Evolutionary conservation across 768 basidiomycete species (phyloP), one percentile per base, ranked within the genome.

Genomic region (Hericium erinaceus): DNA sequence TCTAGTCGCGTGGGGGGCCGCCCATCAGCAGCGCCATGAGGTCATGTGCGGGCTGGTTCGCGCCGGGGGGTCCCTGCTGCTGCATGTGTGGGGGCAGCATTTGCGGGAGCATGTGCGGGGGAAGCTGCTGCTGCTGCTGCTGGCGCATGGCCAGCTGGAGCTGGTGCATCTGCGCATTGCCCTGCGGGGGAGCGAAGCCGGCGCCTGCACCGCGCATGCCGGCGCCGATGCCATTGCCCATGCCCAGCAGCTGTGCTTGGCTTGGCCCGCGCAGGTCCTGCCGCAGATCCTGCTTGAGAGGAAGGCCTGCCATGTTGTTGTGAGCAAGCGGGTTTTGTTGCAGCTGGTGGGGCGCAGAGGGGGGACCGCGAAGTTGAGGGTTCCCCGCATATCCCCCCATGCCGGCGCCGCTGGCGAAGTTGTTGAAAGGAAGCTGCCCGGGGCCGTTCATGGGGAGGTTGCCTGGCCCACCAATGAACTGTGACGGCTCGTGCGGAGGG

Each of bases 1-100:
- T 33, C 28, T 73, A 89, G 64, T 89, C 86, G 70, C 87, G 75
- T 62, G 80, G 84, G 9, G 54, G 33, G 56, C 84, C 85, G 55
- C 84, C 85, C 87, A 92, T 84, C 60, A 92, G 79, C 58, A 92
- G 77, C 48, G 89, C 83, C 84, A 92, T 91, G 63, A 92, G 72
- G 67, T 92, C 89, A 60, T 87, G 84, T 48, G 82, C 73, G 38
- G 81, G 79, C 64, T 82, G 83, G 59, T 74, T 81, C 22, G 24
- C 49, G 66, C 73, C 79, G 20, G 74, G 69, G 16, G 72, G 72
- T 18, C 74, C 71, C 52, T 76, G 74, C 28, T 50, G 49, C 71
- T 82, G 86, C 54, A 84, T 73, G 60, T 87, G 83, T 54, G 80
- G 79, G 13, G 77, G 77, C 48, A 78, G 64, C 61, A 77, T 68